Percentiles rank a stretch among this genome's conserved stretches.
Evolutionary conservation across 2,329 filamentous ascomycete species (phyloP).

Genomic region (Waltergamsia citrina): DNA sequence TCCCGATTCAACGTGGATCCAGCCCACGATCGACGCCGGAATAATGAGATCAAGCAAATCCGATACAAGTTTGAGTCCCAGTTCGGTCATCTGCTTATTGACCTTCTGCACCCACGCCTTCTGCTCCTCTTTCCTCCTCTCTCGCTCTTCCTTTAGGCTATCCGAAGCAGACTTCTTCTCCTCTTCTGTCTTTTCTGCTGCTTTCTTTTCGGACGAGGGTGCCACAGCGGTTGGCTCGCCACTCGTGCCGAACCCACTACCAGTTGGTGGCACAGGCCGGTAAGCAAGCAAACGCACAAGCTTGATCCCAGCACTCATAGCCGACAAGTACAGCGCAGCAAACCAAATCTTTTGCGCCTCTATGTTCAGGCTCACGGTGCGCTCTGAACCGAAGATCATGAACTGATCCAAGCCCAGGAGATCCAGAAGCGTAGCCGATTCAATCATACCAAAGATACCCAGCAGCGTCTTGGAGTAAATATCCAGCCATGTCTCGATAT

Average conservation of each 20-base stretch:
- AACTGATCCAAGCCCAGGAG: constrained; percentile 30
- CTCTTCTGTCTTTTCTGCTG: constrained; percentile 8
- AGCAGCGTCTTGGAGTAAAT: constrained; percentile 48
- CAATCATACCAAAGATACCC: constrained; percentile 58
- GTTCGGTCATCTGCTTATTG: constrained; percentile 15
- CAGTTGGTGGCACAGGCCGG: constrained; percentile 21
- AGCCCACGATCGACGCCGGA: constrained; percentile 50
- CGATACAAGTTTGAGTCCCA: constrained; percentile 40
- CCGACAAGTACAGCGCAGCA: constrained; percentile 44
- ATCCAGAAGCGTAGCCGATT: constrained; percentile 54
- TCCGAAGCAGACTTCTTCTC: constrained; percentile 11
- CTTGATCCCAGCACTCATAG: constrained; percentile 30
- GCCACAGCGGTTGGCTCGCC: constrained; percentile 1
- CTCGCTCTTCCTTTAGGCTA: constrained; percentile 18
- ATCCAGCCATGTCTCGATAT: constrained; percentile 36
- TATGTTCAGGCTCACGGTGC: constrained; percentile 35
- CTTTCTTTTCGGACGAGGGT: constrained; percentile 2
- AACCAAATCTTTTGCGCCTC: constrained; percentile 67
- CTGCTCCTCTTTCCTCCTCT: constrained; percentile 21
- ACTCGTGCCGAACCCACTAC: constrained; percentile 15
- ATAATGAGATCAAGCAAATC: constrained; percentile 54
- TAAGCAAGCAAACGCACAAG: constrained; percentile 26
- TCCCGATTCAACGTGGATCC: constrained; percentile 42
- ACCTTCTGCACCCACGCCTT: constrained; percentile 18
- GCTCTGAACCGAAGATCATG: constrained; percentile 41